Base-by-base conservation (phyloP, 805 yeast species). In the Suhomyces sp. region DNA sequence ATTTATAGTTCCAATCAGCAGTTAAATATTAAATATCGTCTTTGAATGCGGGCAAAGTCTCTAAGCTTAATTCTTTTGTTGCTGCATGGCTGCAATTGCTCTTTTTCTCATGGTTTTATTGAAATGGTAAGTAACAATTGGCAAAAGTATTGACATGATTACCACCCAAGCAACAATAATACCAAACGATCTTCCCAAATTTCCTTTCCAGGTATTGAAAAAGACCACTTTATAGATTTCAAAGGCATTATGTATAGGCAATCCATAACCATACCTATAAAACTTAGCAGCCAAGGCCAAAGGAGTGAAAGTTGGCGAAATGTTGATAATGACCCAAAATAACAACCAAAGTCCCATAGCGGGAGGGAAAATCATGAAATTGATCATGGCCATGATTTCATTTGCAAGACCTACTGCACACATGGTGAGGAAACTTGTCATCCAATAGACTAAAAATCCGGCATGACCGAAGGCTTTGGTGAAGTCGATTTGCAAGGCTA, bases 361-460 rank as follows among this genome's bases (percentile, higher is more conserved):
- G 27, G 90, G 90, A 0, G 94, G 93, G 48, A 76, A 75, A 13
- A 73, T 52, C 5, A 83, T 68, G 47, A 85, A 70, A 6, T 80
- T 64, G 5, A 87, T 31, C 66, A 83, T 63, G 0, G 84, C 83
- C 59, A 80, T 70, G 56, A 85, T 82, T 67, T 88, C 94, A 62
- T 85, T 86, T 29, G 86, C 84, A 44, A 87, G 82, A 54, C 96
- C 96, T 35, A 87, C 86, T 0, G 92, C 89, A 56, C 83, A 71
- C 89, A 88, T 84, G 6, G 89, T 80, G 48, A 88, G 59, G 65
- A 73, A 88, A 6, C 84, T 77, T 33, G 83, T 59, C 81, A 86
- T 78, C 96, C 96, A 89, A 56, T 80, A 81, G 1, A 88, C 84
- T 40, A 88, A 77, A 67, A 88, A 88, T 0, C 96, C 96, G 7